Conservation (phyloP, 176 grass and related monocot species). For the Bolboschoenus planiculmis region DNA sequence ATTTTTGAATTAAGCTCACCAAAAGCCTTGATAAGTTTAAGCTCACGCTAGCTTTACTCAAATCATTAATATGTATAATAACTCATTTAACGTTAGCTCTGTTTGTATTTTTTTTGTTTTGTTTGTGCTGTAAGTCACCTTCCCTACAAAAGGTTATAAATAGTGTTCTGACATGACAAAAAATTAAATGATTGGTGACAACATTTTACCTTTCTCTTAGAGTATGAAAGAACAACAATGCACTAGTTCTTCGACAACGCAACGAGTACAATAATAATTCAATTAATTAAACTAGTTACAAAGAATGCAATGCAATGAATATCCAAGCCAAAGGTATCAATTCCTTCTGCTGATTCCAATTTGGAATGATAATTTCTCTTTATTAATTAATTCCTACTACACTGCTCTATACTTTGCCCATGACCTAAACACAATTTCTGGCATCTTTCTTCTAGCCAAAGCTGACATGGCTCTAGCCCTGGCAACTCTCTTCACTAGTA, state of each 20-base stretch:
- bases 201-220: neutral
- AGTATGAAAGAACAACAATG: neutral
- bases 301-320: neutral
- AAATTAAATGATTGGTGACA: neutral
- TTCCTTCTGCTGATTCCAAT: neutral
- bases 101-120: too few relatives aligned
- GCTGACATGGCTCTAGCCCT: constrained; percentile 35
- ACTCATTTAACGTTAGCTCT: too few relatives aligned
- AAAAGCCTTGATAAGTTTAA: too few relatives aligned
- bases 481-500: constrained; percentile 61
- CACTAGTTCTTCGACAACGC: neutral
- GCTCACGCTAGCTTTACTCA: too few relatives aligned
- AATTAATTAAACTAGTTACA: neutral
- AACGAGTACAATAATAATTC: neutral
- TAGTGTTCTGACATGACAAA: neutral
- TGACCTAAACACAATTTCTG: constrained; percentile 26
- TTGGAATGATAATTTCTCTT: neutral
- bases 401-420: constrained; percentile 25
- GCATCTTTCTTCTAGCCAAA: constrained; percentile 30
- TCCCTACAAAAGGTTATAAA: too few relatives aligned
- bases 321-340: neutral
- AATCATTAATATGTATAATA: too few relatives aligned
- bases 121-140: too few relatives aligned
- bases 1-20: too few relatives aligned
- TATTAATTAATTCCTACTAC: neutral